Conservation (phyloP, 352 stramenopile genomes). For the Phytophthora pluvialis region DNA sequence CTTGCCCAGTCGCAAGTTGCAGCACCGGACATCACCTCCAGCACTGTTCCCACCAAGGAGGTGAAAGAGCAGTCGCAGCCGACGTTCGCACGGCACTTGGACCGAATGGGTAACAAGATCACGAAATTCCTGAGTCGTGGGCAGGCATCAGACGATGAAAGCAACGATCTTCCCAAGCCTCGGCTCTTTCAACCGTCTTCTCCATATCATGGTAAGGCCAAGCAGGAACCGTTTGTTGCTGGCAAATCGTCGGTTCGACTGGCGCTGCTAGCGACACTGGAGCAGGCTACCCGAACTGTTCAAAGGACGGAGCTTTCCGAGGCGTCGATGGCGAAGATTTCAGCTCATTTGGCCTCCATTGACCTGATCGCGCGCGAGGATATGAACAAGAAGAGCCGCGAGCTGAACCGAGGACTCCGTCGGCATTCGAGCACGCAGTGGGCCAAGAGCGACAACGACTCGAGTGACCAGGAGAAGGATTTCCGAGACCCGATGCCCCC, state of each 20-base stretch:
- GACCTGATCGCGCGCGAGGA: constrained; percentile 71
- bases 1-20: constrained; percentile 12
- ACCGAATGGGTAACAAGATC: constrained; percentile 31
- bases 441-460: constrained; percentile 16
- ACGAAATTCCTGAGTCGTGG: constrained; percentile 25
- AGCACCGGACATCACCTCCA: constrained; percentile 10
- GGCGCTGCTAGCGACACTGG: constrained; percentile 46
- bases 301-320: constrained; percentile 62
- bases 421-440: constrained; percentile 40
- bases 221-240: constrained; percentile 22
- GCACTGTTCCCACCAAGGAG: constrained; percentile 1
- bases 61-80: constrained; percentile 9
- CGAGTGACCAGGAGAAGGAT: constrained; percentile 21
- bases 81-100: constrained; percentile 24
- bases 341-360: constrained; percentile 60
- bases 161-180: not conserved
- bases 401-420: constrained; percentile 38
- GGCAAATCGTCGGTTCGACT: constrained; percentile 42
- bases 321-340: constrained; percentile 61
- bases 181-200: constrained; percentile 1
- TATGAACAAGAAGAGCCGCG: constrained; percentile 45
- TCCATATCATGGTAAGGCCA: constrained; percentile 3
- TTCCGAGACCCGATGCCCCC: constrained; percentile 1
- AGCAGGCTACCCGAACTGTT: constrained; percentile 53
- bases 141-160: constrained; percentile 17